A percentile compares a stretch with the other conserved stretches of the same genome.
phyloP scores from a whole-genome alignment of 495 filamentous ascomycete genomes.

The Penicillium goetzii region DNA sequence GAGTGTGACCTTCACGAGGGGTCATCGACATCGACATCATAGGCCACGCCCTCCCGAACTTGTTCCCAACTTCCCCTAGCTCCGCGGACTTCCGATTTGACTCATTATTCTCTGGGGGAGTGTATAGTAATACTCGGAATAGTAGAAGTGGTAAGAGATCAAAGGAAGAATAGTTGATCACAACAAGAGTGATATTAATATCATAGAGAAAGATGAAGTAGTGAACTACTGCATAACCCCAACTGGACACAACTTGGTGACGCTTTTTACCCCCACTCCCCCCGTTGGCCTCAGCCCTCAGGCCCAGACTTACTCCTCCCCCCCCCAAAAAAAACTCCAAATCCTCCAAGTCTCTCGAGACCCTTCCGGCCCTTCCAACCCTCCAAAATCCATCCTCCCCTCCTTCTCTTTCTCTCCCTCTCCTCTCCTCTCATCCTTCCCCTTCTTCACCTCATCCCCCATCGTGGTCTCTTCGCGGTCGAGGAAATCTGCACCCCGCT shows the following conservation, averaged over 20 bases:
- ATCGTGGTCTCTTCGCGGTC: neutral
- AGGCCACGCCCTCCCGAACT: constrained; percentile 9
- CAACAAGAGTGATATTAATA: neutral
- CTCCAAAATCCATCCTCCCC: constrained; percentile 23
- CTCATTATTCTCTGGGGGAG: neutral
- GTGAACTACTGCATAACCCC: neutral
- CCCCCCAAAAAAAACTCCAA: constrained; percentile 24
- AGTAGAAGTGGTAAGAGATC: neutral
- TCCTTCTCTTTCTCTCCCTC: constrained; percentile 23
- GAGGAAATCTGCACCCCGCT: constrained; percentile 14
- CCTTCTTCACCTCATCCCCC: constrained; percentile 14
- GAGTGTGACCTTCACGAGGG: constrained; percentile 4
- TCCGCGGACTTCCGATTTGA: constrained; percentile 27
- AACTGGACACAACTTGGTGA: neutral
- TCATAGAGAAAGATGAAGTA: neutral
- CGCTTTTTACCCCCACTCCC: neutral
- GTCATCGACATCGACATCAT: constrained; percentile 24
- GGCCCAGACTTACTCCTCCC: constrained; percentile 23
- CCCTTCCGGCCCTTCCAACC: constrained; percentile 9
- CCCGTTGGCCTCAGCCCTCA: constrained; percentile 19
- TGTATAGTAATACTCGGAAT: neutral
- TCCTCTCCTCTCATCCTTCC: constrained; percentile 19
- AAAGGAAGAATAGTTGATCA: neutral
- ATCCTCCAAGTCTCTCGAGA: neutral
- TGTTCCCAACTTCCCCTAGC: neutral